A percentile compares a stretch with the other conserved stretches of the same genome.
phyloP scores from a whole-genome alignment of 257 asterid species.

The Lycium ferocissimum region DNA sequence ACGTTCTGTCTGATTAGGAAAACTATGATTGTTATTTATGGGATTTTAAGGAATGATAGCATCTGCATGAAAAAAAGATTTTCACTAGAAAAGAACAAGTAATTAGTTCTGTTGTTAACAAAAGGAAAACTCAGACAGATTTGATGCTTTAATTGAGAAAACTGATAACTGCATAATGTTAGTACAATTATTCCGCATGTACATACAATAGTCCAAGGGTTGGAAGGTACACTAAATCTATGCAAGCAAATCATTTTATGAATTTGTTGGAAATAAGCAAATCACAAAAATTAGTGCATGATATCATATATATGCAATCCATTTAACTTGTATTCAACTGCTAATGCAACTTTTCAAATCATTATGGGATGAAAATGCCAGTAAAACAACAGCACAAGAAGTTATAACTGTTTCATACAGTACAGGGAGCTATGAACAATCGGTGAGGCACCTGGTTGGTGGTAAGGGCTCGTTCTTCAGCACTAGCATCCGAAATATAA shows the following conservation, averaged over 20 bases:
- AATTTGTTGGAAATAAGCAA: not conserved
- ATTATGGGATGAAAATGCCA: not conserved
- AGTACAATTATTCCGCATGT: too few species aligned
- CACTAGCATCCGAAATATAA: not conserved
- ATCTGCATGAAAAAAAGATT: not conserved
- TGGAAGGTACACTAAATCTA: not conserved
- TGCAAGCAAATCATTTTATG: not conserved
- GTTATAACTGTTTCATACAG: not conserved
- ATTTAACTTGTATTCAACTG: not conserved
- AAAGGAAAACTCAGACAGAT: too few species aligned
- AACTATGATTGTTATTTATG: conserved; percentile 18
- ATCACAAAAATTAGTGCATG: not conserved
- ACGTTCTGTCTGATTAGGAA: not conserved
- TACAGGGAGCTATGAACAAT: not conserved
- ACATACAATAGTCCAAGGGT: too few species aligned
- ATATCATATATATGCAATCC: too few species aligned
- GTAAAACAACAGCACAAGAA: not conserved
- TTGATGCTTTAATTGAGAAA: too few species aligned
- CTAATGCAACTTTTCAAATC: not conserved
- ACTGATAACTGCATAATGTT: too few species aligned
- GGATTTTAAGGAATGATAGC: not conserved
- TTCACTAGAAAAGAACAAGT: too few species aligned
- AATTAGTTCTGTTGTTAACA: too few species aligned
- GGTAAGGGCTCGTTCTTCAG: not conserved
- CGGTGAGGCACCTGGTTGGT: not conserved